Evolutionary conservation across 805 yeast genomes (phyloP), one percentile per base, ranked within the genome.

Genomic region (Hanseniaspora mollemarum): DNA sequence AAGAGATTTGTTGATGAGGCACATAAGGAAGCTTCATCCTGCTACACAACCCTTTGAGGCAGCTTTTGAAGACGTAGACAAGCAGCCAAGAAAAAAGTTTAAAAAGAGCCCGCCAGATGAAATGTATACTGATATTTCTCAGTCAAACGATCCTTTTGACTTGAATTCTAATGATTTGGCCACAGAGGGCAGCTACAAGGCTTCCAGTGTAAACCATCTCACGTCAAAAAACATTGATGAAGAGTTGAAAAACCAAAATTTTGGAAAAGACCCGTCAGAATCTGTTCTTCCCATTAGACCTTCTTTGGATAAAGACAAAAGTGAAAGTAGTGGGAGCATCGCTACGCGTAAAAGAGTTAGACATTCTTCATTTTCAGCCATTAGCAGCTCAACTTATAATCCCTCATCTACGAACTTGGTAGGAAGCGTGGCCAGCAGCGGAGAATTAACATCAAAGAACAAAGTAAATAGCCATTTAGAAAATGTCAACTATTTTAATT

Each of bases 11-110:
- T 87, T 92, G 26, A 72, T 92, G 50, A 75, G 98, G 54, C 98
- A 92, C 69, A 95, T 87, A 68, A 96, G 87, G 67, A 92, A 92
- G 62, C 75, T 92, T 32, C 98, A 92, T 60, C 67, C 83, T 1
- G 59, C 69, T 41, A 26, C 44, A 45, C 36, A 54, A 33, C 18
- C 45, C 8, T 35, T 42, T 18, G 52, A 49, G 12, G 22, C 37
- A 13, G 29, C 25, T 26, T 15, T 40, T 22, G 24, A n/a, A 4
- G 6, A 4, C 8, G 22, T 7, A 7, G 24, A 35, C 6, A 7
- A 5, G 4, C 24, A 35, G 13, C 21, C 21, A 16, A 35, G 6
- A 16, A 19, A 37, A 10, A 28, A 38, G 8, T 24, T 22, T 5
- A 22, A 38, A 24, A 38, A 22, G 7, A 38, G 29, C 28, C n/a